Conservation (phyloP, 495 filamentous ascomycete species). For the Aspergillus sclerotioniger region DNA sequence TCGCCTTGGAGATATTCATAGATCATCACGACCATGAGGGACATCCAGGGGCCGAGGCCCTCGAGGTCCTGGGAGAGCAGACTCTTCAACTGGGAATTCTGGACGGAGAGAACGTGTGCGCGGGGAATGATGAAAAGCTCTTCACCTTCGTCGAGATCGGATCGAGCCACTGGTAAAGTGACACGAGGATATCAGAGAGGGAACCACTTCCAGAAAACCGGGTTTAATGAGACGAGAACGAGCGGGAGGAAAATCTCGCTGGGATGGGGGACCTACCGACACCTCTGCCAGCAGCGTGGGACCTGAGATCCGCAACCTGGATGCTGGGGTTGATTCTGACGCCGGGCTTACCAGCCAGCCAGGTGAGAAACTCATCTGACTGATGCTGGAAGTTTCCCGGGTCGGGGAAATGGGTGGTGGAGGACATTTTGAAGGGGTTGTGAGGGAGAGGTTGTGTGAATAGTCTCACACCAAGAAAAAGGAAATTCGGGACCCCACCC, state of each 20-base stretch:
- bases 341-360: conserved; percentile 51
- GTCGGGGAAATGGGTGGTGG: conserved; percentile 38
- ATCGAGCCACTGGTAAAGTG: conserved; percentile 48
- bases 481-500: conserved; percentile 8
- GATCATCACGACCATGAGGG: conserved; percentile 76
- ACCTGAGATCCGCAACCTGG: conserved; percentile 51
- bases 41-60: conserved; percentile 52
- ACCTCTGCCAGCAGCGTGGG: conserved; percentile 54
- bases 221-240: conserved; percentile 19
- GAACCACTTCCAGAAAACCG: conserved; percentile 12
- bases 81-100: conserved; percentile 48
- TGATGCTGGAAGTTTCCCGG: conserved; percentile 44
- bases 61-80: conserved; percentile 46
- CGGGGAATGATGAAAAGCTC: conserved; percentile 64
- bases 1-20: conserved; percentile 66
- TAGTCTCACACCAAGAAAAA: conserved; percentile 15
- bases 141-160: conserved; percentile 60
- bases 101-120: conserved; percentile 50
- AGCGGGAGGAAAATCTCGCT: conserved; percentile 22
- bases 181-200: conserved; percentile 24
- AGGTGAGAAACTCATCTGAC: conserved; percentile 52
- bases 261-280: conserved; percentile 48
- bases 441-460: conserved; percentile 14
- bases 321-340: conserved; percentile 57
- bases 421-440: conserved; percentile 33